Conservation (phyloP, 129 eudicot species). For the Gnaphalium uliginosum region DNA sequence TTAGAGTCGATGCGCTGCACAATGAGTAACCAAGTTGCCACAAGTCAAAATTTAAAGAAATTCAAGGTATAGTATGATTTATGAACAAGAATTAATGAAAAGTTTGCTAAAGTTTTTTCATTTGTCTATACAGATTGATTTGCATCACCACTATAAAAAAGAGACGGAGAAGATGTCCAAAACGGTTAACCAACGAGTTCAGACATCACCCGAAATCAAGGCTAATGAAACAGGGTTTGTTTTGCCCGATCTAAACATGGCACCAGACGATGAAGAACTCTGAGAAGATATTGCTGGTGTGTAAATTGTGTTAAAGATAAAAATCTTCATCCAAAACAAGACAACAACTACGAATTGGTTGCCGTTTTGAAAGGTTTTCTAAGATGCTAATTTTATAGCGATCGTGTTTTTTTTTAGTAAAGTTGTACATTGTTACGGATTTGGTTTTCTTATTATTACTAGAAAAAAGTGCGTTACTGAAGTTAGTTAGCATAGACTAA, state of each 20-base stretch:
- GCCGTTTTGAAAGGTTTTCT: constrained; percentile 4
- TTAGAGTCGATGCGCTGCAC: constrained; percentile 42
- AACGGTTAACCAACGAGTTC: background rate
- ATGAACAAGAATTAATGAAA: background rate
- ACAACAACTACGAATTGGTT: background rate
- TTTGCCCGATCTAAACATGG: constrained; percentile 42
- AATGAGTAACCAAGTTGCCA: constrained; percentile 44
- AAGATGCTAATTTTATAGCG: background rate
- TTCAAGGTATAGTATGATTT: constrained; percentile 32
- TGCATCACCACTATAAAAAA: constrained; percentile 8
- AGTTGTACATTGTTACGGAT: constrained; percentile 26
- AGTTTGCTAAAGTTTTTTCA: background rate
- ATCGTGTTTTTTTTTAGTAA: background rate
- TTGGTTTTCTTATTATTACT: background rate
- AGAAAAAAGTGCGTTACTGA: background rate
- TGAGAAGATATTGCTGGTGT: background rate
- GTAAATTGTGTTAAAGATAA: constrained; percentile 15
- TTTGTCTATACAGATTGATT: constrained; percentile 44
- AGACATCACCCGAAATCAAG: background rate
- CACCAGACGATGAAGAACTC: constrained; percentile 31
- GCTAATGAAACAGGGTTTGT: constrained; percentile 35
- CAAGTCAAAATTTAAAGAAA: constrained; percentile 52
- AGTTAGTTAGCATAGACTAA: background rate
- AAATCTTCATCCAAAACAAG: background rate
- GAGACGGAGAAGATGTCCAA: background rate